Conservation (phyloP, 441 rosid genomes). For the Corymbia calophylla region DNA sequence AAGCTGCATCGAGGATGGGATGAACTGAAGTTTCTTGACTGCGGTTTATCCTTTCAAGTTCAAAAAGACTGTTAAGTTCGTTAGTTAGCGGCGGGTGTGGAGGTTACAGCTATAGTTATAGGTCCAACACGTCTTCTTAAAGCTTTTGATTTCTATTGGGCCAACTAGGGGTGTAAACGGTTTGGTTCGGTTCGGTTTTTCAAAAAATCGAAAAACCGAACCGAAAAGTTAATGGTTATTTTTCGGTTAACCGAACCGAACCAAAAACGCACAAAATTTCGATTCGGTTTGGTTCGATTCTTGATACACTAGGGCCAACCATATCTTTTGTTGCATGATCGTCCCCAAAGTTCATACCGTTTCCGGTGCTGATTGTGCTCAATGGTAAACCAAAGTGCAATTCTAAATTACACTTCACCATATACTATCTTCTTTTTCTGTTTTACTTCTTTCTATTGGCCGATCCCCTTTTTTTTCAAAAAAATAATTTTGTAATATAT, state of each 20-base stretch:
- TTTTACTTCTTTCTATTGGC: too few species aligned
- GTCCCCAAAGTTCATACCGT: not conserved
- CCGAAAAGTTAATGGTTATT: too few species aligned
- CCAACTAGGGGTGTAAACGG: too few species aligned
- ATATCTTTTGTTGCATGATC: not conserved
- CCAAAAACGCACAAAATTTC: too few species aligned
- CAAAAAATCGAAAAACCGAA: too few species aligned
- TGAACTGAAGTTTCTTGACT: not conserved
- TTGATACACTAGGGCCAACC: too few species aligned
- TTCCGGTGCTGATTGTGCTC: too few species aligned
- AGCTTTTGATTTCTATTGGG: not conserved
- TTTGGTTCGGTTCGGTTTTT: too few species aligned
- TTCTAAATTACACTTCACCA: not conserved
- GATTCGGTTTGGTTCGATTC: too few species aligned
- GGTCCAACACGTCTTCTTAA: not conserved
- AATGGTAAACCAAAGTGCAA: not conserved
- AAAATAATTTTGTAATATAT: fast-evolving
- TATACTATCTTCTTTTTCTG: not conserved
- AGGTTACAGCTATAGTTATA: not conserved
- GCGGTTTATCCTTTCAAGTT: not conserved
- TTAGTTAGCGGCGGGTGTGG: not conserved
- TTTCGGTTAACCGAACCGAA: too few species aligned
- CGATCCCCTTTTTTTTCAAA: too few species aligned
- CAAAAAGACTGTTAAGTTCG: not conserved
- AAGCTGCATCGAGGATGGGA: not conserved